Evolutionary conservation across 2,329 filamentous ascomycete species (phyloP).

Genomic region (Sporothrix luriei): DNA sequence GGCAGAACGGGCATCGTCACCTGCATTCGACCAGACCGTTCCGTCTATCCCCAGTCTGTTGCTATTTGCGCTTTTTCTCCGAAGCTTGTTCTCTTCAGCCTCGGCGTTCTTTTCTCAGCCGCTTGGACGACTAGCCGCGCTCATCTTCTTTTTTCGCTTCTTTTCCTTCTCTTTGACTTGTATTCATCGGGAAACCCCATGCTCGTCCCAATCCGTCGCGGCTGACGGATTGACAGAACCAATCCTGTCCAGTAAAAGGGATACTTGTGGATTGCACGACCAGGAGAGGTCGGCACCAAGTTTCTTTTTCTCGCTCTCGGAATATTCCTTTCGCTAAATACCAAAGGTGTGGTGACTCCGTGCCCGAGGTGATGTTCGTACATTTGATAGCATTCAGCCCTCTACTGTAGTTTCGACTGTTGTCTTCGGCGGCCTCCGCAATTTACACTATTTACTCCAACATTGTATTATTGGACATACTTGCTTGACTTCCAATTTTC

Average conservation of each 20-base stretch:
- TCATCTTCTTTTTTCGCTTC: neutral
- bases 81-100: conserved; percentile 18
- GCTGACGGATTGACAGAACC: conserved; percentile 5
- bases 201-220: neutral
- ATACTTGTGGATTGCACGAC: neutral
- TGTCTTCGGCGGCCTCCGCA: neutral
- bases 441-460: neutral
- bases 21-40: neutral
- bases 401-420: neutral
- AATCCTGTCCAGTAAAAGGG: neutral
- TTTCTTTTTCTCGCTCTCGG: neutral
- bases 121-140: conserved; percentile 22
- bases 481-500: neutral
- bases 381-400: neutral
- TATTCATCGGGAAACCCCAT: neutral
- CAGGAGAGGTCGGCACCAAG: conserved; percentile 4
- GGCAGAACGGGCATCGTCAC: neutral
- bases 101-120: conserved; percentile 24
- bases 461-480: neutral
- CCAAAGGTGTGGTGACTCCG: too few species aligned
- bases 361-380: neutral
- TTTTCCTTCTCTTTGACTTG: neutral
- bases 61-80: neutral
- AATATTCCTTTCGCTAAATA: neutral
- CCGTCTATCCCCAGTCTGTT: neutral